Evolutionary conservation across 768 basidiomycete genomes (phyloP).

Genomic region (Serendipita sp.): DNA sequence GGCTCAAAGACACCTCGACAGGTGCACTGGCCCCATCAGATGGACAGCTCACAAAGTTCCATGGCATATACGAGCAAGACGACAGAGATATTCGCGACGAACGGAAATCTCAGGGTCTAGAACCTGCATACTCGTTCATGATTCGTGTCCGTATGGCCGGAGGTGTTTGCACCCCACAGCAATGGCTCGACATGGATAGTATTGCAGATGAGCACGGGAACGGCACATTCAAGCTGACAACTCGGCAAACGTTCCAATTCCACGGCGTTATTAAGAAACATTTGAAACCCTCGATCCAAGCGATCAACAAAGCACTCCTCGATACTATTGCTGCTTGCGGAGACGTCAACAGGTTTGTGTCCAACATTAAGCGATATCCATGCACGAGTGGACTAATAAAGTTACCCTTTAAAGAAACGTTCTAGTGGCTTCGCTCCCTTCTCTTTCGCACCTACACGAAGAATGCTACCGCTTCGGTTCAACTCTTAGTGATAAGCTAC

Average conservation of each 20-base stretch:
- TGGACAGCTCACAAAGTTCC: conserved; percentile 94
- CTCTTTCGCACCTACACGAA: no score
- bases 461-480: no score
- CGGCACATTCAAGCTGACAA: conserved; percentile 93
- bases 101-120: conserved; percentile 76
- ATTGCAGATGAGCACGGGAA: conserved; percentile 92
- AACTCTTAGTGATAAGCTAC: background rate
- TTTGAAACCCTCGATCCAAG: conserved; percentile 90
- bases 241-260: conserved; percentile 97
- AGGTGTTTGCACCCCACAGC: conserved; percentile 78
- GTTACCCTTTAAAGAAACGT: no score
- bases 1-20: conserved; percentile 68
- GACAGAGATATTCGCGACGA: conserved; percentile 98
- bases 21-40: conserved; percentile 86
- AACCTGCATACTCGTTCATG: conserved; percentile 97
- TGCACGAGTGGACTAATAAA: no score
- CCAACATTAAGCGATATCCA: no score
- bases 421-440: no score
- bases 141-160: conserved; percentile 93
- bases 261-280: conserved; percentile 97
- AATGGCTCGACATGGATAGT: conserved; percentile 92
- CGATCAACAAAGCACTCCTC: conserved; percentile 75
- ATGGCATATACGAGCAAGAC: conserved; percentile 91
- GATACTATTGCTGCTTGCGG: conserved; percentile 98
- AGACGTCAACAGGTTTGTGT: conserved; percentile 75